phyloP scores from a whole-genome alignment of 2,329 filamentous ascomycete genomes.

The Microdochium paspali region DNA sequence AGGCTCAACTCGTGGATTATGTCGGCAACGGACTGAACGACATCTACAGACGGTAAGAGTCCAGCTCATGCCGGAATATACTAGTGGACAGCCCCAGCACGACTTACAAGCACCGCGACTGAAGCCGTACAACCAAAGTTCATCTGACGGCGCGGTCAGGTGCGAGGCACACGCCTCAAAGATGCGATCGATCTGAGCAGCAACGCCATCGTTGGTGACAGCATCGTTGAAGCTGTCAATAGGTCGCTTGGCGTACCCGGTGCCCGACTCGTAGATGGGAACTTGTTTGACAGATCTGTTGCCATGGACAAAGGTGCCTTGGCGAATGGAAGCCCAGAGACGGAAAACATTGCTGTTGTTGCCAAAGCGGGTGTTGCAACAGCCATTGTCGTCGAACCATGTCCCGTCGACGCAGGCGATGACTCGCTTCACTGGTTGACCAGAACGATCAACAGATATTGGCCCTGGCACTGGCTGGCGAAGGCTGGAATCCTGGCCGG shows the following conservation, averaged over 20 bases:
- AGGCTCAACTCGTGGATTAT: slow-evolving; percentile 24
- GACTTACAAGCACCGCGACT: slow-evolving; percentile 23
- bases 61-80: not conserved
- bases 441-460: too few species aligned
- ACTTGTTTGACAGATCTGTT: slow-evolving; percentile 10
- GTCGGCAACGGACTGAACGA: slow-evolving; percentile 26
- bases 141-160: slow-evolving; percentile 10
- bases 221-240: slow-evolving; percentile 11
- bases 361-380: slow-evolving; percentile 7
- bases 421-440: slow-evolving; percentile 10
- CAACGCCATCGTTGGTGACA: slow-evolving; percentile 7
- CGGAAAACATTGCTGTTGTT: slow-evolving; percentile 13
- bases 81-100: not conserved
- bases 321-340: slow-evolving; percentile 8
- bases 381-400: slow-evolving; percentile 10
- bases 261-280: slow-evolving; percentile 10
- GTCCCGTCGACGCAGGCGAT: slow-evolving; percentile 11
- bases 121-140: slow-evolving; percentile 29
- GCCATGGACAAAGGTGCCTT: slow-evolving; percentile 11
- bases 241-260: slow-evolving; percentile 8
- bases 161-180: slow-evolving; percentile 10
- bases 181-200: slow-evolving; percentile 10
- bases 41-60: slow-evolving; percentile 3
- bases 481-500: too few species aligned
- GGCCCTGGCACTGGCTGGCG: too few species aligned